Evolutionary conservation across 306 rosid species (phyloP).

Genomic region (Vigna radiata): DNA sequence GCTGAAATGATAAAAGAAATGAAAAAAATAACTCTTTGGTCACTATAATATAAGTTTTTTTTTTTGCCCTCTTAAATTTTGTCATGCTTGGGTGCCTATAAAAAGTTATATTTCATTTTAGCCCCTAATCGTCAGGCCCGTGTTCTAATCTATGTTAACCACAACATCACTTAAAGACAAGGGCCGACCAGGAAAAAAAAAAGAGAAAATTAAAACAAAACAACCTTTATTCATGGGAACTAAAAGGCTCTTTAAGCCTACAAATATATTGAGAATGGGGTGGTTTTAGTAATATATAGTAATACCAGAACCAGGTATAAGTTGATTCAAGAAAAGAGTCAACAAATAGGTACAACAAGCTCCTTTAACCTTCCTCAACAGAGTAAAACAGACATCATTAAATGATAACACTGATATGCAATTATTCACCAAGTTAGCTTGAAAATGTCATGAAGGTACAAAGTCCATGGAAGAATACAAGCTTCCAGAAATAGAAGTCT

Average conservation of each 20-base stretch:
- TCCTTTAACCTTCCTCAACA: not conserved
- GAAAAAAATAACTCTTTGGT: not conserved
- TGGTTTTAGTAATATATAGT: not conserved
- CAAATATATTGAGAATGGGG: not conserved
- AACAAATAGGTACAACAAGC: slow-evolving; percentile 16
- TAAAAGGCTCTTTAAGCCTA: not conserved
- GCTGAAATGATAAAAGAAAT: not conserved
- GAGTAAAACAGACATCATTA: slow-evolving; percentile 16
- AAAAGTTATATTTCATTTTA: not conserved
- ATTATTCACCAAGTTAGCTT: not conserved
- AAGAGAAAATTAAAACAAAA: not conserved
- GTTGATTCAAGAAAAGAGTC: slow-evolving; percentile 14
- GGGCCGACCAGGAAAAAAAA: not conserved
- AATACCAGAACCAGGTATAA: not conserved
- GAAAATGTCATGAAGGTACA: not conserved
- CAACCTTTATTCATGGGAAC: not conserved
- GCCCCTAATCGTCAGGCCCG: not conserved
- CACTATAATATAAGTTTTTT: not conserved
- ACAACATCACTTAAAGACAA: not conserved
- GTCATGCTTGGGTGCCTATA: not conserved
- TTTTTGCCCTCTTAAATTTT: not conserved
- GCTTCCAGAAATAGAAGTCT: not conserved
- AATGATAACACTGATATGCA: slow-evolving; percentile 25
- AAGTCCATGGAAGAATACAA: slow-evolving; percentile 31
- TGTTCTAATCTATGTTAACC: not conserved